phyloP scores from a whole-genome alignment of 2,329 filamentous ascomycete genomes.

The Alternaria novae-zelandiae region DNA sequence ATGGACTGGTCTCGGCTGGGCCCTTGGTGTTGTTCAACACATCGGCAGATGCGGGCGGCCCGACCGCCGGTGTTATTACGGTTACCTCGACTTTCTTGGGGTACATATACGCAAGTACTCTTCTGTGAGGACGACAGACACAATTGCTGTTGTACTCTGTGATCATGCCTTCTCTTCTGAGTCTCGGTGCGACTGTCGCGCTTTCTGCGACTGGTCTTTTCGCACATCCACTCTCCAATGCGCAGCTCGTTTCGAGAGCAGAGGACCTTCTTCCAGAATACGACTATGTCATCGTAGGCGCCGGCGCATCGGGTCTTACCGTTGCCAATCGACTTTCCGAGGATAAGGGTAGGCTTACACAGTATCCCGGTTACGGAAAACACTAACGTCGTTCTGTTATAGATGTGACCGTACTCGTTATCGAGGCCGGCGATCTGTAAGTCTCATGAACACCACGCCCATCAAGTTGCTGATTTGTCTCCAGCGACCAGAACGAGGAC shows the following conservation, averaged over 20 bases:
- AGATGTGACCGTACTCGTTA: slow-evolving; percentile 29
- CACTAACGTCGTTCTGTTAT: neutral
- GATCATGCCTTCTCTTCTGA: slow-evolving; percentile 16
- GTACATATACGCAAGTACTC: neutral
- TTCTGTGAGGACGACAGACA: neutral
- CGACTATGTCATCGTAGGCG: slow-evolving; percentile 39
- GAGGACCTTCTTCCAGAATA: slow-evolving; percentile 23
- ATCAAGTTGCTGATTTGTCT: slow-evolving; percentile 5
- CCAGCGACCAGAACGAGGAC: slow-evolving; percentile 30
- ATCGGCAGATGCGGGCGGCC: slow-evolving; percentile 5
- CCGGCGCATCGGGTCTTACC: slow-evolving; percentile 33
- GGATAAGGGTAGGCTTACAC: slow-evolving; percentile 15
- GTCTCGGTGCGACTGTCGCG: slow-evolving; percentile 12
- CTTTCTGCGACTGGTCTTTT: slow-evolving; percentile 17
- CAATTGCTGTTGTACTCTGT: neutral
- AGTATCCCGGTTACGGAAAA: neutral
- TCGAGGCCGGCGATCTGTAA: slow-evolving; percentile 34
- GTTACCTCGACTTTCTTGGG: neutral
- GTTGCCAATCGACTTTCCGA: slow-evolving; percentile 40
- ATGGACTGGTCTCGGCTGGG: neutral
- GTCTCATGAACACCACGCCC: neutral
- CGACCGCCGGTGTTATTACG: slow-evolving; percentile 3
- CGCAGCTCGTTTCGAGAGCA: slow-evolving; percentile 15
- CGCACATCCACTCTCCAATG: slow-evolving; percentile 26
- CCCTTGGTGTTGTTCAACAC: neutral